These are phyloP conservation scores for Peronospora destructor DNA, from an alignment of 352 stramenopile species.

Conservation along the genomic window DNA sequence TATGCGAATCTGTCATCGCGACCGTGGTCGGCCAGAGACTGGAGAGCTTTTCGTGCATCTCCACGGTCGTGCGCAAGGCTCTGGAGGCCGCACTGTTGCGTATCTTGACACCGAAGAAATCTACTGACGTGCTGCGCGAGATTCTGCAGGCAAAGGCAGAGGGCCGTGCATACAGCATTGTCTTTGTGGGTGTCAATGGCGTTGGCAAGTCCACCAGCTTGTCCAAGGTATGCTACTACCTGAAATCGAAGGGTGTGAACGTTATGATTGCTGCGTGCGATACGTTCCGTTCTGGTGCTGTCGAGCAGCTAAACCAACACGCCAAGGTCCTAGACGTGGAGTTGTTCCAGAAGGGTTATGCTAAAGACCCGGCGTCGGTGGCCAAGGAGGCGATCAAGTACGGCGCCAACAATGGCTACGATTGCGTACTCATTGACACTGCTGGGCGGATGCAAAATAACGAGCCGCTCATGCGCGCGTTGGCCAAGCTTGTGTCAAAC, in stretches of 20 bases:
- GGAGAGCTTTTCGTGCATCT: slow-evolving; percentile 88
- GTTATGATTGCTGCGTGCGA: slow-evolving; percentile 96
- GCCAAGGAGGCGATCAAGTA: slow-evolving; percentile 94
- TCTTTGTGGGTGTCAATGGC: slow-evolving; percentile 98
- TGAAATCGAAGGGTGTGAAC: slow-evolving; percentile 95
- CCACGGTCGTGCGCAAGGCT: slow-evolving; percentile 91
- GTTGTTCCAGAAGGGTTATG: slow-evolving; percentile 94
- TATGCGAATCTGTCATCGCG: slow-evolving; percentile 91
- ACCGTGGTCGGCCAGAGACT: slow-evolving; percentile 93
- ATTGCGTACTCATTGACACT: slow-evolving; percentile 98
- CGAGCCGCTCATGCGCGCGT: slow-evolving; percentile 95
- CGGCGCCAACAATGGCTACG: slow-evolving; percentile 89
- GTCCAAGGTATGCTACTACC: slow-evolving; percentile 98
- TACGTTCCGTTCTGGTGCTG: slow-evolving; percentile 97
- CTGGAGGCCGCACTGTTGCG: slow-evolving; percentile 91
- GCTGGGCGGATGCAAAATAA: slow-evolving; percentile 99
- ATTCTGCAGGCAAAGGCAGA: slow-evolving; percentile 85
- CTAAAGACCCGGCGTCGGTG: slow-evolving; percentile 94
- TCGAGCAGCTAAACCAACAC: slow-evolving; percentile 98
- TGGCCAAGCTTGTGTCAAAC: slow-evolving; percentile 95
- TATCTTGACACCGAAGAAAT: slow-evolving; percentile 93
- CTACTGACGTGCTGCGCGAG: slow-evolving; percentile 93
- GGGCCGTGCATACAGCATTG: slow-evolving; percentile 93
- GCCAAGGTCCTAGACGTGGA: slow-evolving; percentile 93
- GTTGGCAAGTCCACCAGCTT: slow-evolving; percentile 98